Evolutionary conservation across 768 basidiomycete species (phyloP), one percentile per base, ranked within the genome.

Genomic region (Daedalea quercina): DNA sequence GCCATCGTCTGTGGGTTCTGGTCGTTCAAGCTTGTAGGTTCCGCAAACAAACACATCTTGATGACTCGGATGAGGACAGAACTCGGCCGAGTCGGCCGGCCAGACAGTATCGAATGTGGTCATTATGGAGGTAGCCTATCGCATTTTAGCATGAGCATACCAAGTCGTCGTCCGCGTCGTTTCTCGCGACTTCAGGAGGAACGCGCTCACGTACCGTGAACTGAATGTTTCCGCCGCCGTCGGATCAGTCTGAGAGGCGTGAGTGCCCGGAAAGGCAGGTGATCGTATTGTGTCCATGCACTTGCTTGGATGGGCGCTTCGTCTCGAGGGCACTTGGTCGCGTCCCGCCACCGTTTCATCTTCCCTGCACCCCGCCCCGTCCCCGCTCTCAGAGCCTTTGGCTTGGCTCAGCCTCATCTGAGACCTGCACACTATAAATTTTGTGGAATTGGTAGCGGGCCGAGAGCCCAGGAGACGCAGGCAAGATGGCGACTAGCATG

Each of bases 1-100:
- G 13, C 50, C 50, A 15, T 35, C 52, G 24, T 56, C 52, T 2
- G 19, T 12, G 23, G 47, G 35, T 2, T 41, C 48, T 40, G 44
- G 31, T 52, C 79, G 66, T 41, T 84, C 73, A 20, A 98, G 76
- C 59, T 90, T 84, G 70, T 99, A 99, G 0, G 95, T 97, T 20
- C 95, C 95, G 60, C 91, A 92, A 1, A 85, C 87, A 54, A 97
- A 77, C 24, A 96, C 69, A 58, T 85, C 71, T 2, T 74, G 70
- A 46, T 73, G 75, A 23, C 72, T 70, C 12, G 75, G 73, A 52
- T 79, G 78, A 3, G 94, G 94, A 59, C 90, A 94, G 65, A 94
- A 97, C 62, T 98, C 96, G 51, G 93, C 76, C 11, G 87, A 82
- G 67, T 96, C 94, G 20, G 93, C 94, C 9, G 92, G 92, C 62